phyloP scores from a whole-genome alignment of 108 stramenopile species.

The Fistulifera solaris region DNA sequence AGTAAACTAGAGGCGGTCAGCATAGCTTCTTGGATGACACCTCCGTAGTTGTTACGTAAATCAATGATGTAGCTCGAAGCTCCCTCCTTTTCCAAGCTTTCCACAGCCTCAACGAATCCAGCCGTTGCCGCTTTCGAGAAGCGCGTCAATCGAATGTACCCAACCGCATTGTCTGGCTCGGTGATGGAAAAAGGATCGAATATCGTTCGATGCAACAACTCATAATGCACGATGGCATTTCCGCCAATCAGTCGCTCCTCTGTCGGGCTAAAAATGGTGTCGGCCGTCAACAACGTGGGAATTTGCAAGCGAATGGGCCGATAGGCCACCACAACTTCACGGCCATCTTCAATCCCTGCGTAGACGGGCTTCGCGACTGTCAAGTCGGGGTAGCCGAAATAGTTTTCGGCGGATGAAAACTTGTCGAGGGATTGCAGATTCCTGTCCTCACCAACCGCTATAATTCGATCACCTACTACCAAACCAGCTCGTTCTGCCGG shows the following conservation, averaged over 20 bases:
- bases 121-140: conserved; percentile 62
- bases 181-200: conserved; percentile 3
- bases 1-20: conserved; percentile 70
- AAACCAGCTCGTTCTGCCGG: conserved; percentile 76
- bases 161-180: conserved; percentile 21
- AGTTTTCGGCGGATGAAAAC: conserved; percentile 32
- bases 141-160: conserved; percentile 75
- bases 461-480: conserved; percentile 79
- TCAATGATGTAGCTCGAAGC: conserved; percentile 75
- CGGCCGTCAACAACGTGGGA: conserved; percentile 14
- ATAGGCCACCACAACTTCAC: conserved; percentile 35
- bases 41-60: conserved; percentile 76
- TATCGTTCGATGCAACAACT: conserved; percentile 31
- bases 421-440: conserved; percentile 37
- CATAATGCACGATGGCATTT: conserved; percentile 58
- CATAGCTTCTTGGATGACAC: conserved; percentile 80
- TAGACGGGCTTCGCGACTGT: conserved; percentile 72
- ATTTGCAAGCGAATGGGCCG: conserved; percentile 23
- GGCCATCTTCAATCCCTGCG: conserved; percentile 4
- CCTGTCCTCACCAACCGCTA: conserved; percentile 46
- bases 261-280: neutral
- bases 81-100: conserved; percentile 50
- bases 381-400: conserved; percentile 51
- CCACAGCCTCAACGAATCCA: conserved; percentile 54
- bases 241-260: conserved; percentile 30